A percentile compares a stretch with the other conserved stretches of the same genome.
phyloP scores from a whole-genome alignment of 164 flowering plant genomes.

The Kalanchoe fedtschenkoi region DNA sequence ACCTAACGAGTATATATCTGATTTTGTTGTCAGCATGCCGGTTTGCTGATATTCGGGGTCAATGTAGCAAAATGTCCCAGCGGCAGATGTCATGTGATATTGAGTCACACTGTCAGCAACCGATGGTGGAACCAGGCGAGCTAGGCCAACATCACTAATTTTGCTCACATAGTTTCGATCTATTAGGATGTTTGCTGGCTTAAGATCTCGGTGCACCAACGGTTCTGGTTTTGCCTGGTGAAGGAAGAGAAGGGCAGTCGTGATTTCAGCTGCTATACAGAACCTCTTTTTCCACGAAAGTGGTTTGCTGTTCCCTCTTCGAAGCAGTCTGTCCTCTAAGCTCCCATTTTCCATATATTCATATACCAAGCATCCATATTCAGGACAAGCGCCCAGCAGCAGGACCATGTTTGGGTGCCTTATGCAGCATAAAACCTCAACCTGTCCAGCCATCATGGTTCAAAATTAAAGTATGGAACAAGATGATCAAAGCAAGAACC shows the following conservation, averaged over 20 bases:
- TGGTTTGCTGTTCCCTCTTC: slow-evolving; percentile 35
- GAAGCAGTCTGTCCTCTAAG: slow-evolving; percentile 65
- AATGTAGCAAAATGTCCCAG: slow-evolving; percentile 78
- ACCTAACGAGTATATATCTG: slow-evolving; percentile 68
- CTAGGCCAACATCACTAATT: slow-evolving; percentile 75
- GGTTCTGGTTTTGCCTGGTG: slow-evolving; percentile 86
- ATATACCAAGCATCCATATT: slow-evolving; percentile 66
- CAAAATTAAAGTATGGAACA: neutral
- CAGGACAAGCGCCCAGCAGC: slow-evolving; percentile 74
- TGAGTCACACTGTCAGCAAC: slow-evolving; percentile 61
- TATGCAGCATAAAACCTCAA: slow-evolving; percentile 63
- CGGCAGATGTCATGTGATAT: slow-evolving; percentile 69
- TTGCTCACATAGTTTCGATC: slow-evolving; percentile 59
- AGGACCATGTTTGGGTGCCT: slow-evolving; percentile 79
- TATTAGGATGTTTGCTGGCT: slow-evolving; percentile 68
- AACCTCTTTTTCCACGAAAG: slow-evolving; percentile 52
- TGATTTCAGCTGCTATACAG: slow-evolving; percentile 55
- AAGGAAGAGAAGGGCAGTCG: slow-evolving; percentile 62
- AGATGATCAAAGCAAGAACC: neutral
- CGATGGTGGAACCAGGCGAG: slow-evolving; percentile 64
- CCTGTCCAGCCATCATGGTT: slow-evolving; percentile 23
- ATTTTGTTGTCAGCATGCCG: slow-evolving; percentile 51
- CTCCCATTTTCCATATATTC: slow-evolving; percentile 65
- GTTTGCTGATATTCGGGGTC: slow-evolving; percentile 86
- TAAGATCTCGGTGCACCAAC: slow-evolving; percentile 70